Conservation (phyloP, 495 filamentous ascomycete species). For the Talaromyces trachyspermus region DNA sequence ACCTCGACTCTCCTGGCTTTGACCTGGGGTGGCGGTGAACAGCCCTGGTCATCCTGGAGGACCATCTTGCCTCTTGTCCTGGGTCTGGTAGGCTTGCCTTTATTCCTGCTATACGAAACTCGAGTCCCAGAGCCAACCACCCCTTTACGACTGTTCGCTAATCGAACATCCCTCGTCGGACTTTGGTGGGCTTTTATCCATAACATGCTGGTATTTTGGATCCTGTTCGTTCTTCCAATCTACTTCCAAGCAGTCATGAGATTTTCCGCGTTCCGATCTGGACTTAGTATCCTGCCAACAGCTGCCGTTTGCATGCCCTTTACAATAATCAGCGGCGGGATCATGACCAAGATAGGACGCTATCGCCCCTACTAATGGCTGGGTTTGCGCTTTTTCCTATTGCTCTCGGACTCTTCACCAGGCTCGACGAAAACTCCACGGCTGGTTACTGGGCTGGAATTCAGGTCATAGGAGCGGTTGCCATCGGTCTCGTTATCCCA, state of each 20-base stretch:
- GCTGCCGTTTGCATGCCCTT: slow-evolving; percentile 63
- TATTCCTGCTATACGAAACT: slow-evolving; percentile 11
- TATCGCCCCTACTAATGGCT: slow-evolving; percentile 36
- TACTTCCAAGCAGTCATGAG: slow-evolving; percentile 52
- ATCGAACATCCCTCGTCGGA: neutral
- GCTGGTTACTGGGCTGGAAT: slow-evolving; percentile 17
- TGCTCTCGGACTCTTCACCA: slow-evolving; percentile 57
- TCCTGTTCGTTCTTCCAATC: neutral
- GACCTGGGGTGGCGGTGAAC: slow-evolving; percentile 43
- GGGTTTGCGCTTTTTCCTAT: slow-evolving; percentile 52
- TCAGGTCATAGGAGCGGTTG: slow-evolving; percentile 22
- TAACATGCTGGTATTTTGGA: neutral
- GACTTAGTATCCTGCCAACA: slow-evolving; percentile 52
- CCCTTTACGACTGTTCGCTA: neutral
- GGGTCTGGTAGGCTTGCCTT: slow-evolving; percentile 26
- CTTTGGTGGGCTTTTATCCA: neutral
- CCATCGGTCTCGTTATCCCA: slow-evolving; percentile 17
- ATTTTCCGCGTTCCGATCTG: slow-evolving; percentile 57
- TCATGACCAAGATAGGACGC: slow-evolving; percentile 30
- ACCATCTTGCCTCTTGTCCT: slow-evolving; percentile 41
- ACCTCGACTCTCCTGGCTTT: slow-evolving; percentile 38
- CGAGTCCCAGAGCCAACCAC: neutral
- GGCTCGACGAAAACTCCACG: slow-evolving; percentile 35
- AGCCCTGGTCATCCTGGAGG: slow-evolving; percentile 34
- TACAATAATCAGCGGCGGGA: slow-evolving; percentile 52